Evolutionary conservation across 2,329 filamentous ascomycete genomes (phyloP).

Genomic region (Arachnomyces sp.): DNA sequence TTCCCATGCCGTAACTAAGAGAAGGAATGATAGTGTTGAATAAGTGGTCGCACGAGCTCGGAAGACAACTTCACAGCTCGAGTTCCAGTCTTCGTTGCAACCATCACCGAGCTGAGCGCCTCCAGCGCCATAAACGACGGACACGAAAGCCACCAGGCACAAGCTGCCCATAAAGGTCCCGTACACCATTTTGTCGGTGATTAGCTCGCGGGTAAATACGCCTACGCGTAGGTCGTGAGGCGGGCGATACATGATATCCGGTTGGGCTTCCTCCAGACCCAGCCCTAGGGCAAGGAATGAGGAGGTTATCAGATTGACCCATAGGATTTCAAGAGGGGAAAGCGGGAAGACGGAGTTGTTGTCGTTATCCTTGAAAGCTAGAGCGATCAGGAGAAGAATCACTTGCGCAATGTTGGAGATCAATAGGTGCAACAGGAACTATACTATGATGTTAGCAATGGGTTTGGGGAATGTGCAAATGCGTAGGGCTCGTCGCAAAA

Average conservation of each 20-base stretch:
- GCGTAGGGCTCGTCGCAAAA: no score
- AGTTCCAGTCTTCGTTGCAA: slow-evolving; percentile 45
- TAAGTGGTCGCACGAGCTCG: slow-evolving; percentile 66
- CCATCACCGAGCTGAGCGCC: slow-evolving; percentile 42
- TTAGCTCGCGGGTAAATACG: slow-evolving; percentile 34
- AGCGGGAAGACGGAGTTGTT: slow-evolving; percentile 75
- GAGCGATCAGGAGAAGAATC: slow-evolving; percentile 67
- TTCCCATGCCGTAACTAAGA: slow-evolving; percentile 70
- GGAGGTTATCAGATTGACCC: slow-evolving; percentile 87
- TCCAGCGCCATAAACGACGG: slow-evolving; percentile 30
- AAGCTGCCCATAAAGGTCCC: slow-evolving; percentile 40
- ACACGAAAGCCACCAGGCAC: slow-evolving; percentile 31
- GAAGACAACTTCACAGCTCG: slow-evolving; percentile 48
- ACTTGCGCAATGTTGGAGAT: slow-evolving; percentile 79
- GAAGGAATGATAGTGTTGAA: slow-evolving; percentile 64
- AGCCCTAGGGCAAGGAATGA: slow-evolving; percentile 80
- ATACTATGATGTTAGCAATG: slow-evolving; percentile 2
- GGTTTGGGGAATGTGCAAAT: not conserved
- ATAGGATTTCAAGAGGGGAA: slow-evolving; percentile 75
- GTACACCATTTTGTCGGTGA: slow-evolving; percentile 35
- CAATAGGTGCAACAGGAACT: slow-evolving; percentile 71
- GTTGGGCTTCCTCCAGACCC: slow-evolving; percentile 65
- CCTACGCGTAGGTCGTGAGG: slow-evolving; percentile 53
- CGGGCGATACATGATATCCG: slow-evolving; percentile 70
- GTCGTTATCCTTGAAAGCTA: slow-evolving; percentile 65